Evolutionary conservation across 257 asterid species (phyloP).

Genomic region (Gynochthodes officinalis): DNA sequence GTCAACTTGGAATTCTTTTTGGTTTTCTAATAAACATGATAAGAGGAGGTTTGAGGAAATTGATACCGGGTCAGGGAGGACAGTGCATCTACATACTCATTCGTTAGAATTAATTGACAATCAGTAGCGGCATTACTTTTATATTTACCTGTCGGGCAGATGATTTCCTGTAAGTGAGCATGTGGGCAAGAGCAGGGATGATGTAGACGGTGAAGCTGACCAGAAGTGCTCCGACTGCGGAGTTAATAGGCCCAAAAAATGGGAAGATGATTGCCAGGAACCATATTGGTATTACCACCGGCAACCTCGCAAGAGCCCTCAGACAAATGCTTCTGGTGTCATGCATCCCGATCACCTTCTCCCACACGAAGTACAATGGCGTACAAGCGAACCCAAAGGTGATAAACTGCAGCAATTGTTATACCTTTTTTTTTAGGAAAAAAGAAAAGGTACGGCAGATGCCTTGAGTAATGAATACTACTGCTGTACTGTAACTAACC

Average conservation of each 20-base stretch:
- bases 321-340: slow-evolving; percentile 76
- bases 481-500: too few relatives aligned
- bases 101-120: too few relatives aligned
- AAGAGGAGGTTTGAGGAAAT: too few relatives aligned
- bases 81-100: too few relatives aligned
- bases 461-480: too few relatives aligned
- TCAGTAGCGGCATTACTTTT: too few relatives aligned
- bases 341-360: slow-evolving; percentile 94
- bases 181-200: slow-evolving; percentile 84
- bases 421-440: too few relatives aligned
- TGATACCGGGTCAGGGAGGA: too few relatives aligned
- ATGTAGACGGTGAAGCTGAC: slow-evolving; percentile 96
- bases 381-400: slow-evolving; percentile 96
- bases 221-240: slow-evolving; percentile 90
- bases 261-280: slow-evolving; percentile 94
- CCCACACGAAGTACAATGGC: slow-evolving; percentile 95
- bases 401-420: slow-evolving; percentile 47
- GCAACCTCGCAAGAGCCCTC: slow-evolving; percentile 83
- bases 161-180: slow-evolving; percentile 80
- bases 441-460: too few relatives aligned
- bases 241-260: slow-evolving; percentile 88
- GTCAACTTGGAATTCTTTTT: too few relatives aligned
- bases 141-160: slow-evolving; percentile 73
- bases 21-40: too few relatives aligned
- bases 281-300: slow-evolving; percentile 93